Percentiles rank a stretch among this genome's conserved stretches.
Conservation (phyloP, 352 stramenopile species). For the Peronospora tabacina region DNA sequence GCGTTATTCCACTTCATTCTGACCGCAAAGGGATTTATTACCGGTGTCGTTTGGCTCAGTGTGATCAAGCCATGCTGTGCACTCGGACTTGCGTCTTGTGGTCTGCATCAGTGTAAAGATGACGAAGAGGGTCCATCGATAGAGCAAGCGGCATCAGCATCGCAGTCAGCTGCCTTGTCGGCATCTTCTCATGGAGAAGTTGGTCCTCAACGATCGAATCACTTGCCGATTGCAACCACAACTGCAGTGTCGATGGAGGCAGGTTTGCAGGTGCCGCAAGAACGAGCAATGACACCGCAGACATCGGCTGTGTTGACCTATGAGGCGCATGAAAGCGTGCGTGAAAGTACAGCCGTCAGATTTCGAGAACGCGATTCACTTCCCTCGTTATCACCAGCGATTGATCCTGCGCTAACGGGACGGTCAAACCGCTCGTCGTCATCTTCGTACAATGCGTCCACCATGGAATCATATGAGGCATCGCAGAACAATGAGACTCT, state of each 20-base stretch:
- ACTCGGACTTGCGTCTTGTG: conserved; percentile 27
- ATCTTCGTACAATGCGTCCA: conserved; percentile 25
- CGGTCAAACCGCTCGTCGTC: conserved; percentile 26
- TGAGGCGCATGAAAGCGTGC: conserved; percentile 20
- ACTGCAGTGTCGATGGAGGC: conserved; percentile 26
- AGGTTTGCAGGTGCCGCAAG: conserved; percentile 7
- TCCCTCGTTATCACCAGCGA: conserved; percentile 11
- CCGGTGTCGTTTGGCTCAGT: conserved; percentile 50
- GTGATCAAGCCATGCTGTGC: conserved; percentile 59
- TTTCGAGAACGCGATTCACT: conserved; percentile 17
- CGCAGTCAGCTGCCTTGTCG: conserved; percentile 26
- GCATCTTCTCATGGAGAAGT: conserved; percentile 15
- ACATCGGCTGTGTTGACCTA: conserved; percentile 9
- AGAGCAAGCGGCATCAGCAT: conserved; percentile 16
- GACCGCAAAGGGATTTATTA: conserved; percentile 59
- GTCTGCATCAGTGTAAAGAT: conserved; percentile 24
- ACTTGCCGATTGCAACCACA: conserved; percentile 4
- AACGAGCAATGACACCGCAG: conserved; percentile 8
- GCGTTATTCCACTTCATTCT: conserved; percentile 53
- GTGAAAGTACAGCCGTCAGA: conserved; percentile 11
- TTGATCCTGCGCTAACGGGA: conserved; percentile 8
- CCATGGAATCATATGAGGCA: conserved; percentile 30
- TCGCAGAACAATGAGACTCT: conserved; percentile 69
- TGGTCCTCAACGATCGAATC: conserved; percentile 3
- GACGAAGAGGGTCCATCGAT: conserved; percentile 17